These are phyloP conservation scores for Phytophthora syringae DNA, from an alignment of 352 stramenopile species.

Conservation along the genomic window DNA sequence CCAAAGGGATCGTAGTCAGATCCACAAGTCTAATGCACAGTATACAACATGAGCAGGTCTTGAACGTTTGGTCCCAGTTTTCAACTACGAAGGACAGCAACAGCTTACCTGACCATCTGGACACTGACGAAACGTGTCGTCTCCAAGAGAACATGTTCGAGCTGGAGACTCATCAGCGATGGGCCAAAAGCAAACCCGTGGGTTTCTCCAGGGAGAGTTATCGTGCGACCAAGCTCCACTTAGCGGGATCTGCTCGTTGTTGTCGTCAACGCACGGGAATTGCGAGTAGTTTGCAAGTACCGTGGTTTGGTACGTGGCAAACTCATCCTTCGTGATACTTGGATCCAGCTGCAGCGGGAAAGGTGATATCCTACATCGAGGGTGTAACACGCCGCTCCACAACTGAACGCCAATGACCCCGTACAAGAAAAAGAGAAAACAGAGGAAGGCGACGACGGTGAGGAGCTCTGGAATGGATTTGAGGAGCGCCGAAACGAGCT, in stretches of 20 bases:
- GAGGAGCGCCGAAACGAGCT: slow-evolving; percentile 79
- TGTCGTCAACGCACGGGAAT: slow-evolving; percentile 44
- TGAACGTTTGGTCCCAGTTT: background rate
- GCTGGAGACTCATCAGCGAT: slow-evolving; percentile 71
- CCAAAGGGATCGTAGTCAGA: slow-evolving; percentile 69
- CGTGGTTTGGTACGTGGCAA: slow-evolving; percentile 40
- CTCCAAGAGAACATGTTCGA: slow-evolving; percentile 63
- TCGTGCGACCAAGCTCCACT: slow-evolving; percentile 52
- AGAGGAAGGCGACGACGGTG: slow-evolving; percentile 82
- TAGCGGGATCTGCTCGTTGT: slow-evolving; percentile 43
- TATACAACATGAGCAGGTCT: background rate
- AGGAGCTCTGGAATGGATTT: slow-evolving; percentile 78
- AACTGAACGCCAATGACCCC: slow-evolving; percentile 86
- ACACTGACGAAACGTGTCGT: slow-evolving; percentile 46
- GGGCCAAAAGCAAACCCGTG: slow-evolving; percentile 90
- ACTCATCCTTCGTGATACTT: slow-evolving; percentile 31
- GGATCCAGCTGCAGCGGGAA: slow-evolving; percentile 62
- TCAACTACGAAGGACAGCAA: background rate
- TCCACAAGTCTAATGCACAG: slow-evolving; percentile 50
- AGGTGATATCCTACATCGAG: slow-evolving; percentile 74
- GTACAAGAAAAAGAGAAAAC: slow-evolving; percentile 88
- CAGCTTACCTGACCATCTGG: slow-evolving; percentile 39
- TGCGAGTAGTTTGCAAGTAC: slow-evolving; percentile 45
- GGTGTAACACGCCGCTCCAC: slow-evolving; percentile 72
- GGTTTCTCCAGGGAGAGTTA: slow-evolving; percentile 54